Percentiles rank a stretch among this genome's conserved stretches.
phyloP scores from a whole-genome alignment of 1,284 basidiomycete species.

The Wallemia mellicola region DNA sequence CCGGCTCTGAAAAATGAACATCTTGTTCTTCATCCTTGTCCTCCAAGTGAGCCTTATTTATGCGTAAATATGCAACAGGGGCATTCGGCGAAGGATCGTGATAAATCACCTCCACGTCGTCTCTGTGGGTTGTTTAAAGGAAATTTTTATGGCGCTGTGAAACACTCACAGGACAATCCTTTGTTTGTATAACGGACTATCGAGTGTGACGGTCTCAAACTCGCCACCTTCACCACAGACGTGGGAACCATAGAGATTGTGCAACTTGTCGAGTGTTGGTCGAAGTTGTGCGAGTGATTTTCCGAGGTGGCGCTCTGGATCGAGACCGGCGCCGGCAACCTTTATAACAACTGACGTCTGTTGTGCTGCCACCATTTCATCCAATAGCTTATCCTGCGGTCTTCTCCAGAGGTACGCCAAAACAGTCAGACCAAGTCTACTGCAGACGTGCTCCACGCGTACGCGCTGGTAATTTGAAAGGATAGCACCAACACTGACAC shows the following conservation, averaged over 20 bases:
- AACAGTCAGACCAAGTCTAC: slow-evolving; percentile 45
- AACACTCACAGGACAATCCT: slow-evolving; percentile 34
- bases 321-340: slow-evolving; percentile 76
- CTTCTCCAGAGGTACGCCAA: slow-evolving; percentile 85
- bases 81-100: slow-evolving; percentile 27
- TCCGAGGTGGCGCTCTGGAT: slow-evolving; percentile 37
- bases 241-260: slow-evolving; percentile 59
- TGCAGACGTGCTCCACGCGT: slow-evolving; percentile 85
- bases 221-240: slow-evolving; percentile 95
- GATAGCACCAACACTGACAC: slow-evolving; percentile 81
- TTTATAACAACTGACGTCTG: slow-evolving; percentile 74
- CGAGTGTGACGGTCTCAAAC: slow-evolving; percentile 78
- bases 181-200: slow-evolving; percentile 62
- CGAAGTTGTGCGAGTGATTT: slow-evolving; percentile 45
- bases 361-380: slow-evolving; percentile 55
- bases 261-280: slow-evolving; percentile 37
- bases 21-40: slow-evolving; percentile 20
- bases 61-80: slow-evolving; percentile 57
- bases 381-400: slow-evolving; percentile 49
- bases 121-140: slow-evolving; percentile 16
- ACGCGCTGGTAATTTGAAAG: slow-evolving; percentile 91
- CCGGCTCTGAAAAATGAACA: slow-evolving; percentile 24
- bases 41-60: slow-evolving; percentile 33
- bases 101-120: slow-evolving; percentile 35
- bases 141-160: neutral